Conservation (phyloP, 129 eudicot species). For the Apium graveolens region DNA sequence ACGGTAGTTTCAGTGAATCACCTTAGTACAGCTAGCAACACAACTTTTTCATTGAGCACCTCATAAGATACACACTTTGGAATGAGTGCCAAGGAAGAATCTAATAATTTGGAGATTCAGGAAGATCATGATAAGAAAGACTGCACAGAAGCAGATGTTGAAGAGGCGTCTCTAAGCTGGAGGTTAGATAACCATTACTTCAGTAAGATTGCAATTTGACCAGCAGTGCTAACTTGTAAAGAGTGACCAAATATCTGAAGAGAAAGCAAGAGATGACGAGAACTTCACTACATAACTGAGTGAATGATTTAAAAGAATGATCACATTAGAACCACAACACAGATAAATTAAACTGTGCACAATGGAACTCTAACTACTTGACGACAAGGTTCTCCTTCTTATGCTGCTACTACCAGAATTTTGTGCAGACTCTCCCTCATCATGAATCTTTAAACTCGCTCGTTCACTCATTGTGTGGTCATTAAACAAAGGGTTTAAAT, state of each 20-base stretch:
- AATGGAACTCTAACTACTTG: constrained; percentile 18
- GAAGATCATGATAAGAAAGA: too few species aligned
- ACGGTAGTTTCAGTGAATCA: constrained; percentile 4
- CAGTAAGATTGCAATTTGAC: background rate
- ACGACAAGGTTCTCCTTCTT: constrained; percentile 55
- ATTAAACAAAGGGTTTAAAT: constrained; percentile 6
- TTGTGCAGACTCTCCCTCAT: constrained; percentile 22
- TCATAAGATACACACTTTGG: background rate
- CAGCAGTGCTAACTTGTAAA: background rate
- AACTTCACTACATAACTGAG: too few species aligned
- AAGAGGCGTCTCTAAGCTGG: background rate
- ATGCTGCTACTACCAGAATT: constrained; percentile 34
- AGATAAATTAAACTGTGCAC: background rate
- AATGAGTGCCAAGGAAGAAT: background rate
- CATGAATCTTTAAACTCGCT: constrained; percentile 19
- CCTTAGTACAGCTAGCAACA: constrained; percentile 3
- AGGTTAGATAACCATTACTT: background rate
- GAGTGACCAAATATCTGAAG: too few species aligned
- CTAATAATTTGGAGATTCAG: background rate
- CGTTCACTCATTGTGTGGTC: constrained; percentile 19
- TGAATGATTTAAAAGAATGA: too few species aligned
- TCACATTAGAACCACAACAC: too few species aligned
- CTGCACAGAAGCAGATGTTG: background rate
- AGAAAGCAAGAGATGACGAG: too few species aligned
- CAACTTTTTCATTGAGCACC: background rate